phyloP scores from a whole-genome alignment of 768 basidiomycete genomes.

The Termitomyces sp. region DNA sequence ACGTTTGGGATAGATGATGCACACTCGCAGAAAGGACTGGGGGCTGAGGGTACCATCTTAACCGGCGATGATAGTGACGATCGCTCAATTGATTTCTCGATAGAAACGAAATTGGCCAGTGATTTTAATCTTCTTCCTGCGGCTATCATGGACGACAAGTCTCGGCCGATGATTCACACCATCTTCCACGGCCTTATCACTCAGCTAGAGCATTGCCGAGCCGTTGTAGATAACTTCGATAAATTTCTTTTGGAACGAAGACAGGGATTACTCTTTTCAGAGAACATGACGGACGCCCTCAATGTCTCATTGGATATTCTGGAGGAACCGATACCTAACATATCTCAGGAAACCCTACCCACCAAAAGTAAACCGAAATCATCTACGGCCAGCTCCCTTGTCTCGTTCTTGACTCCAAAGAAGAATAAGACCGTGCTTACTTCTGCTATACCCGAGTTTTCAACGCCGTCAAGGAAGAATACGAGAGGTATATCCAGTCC shows the following conservation, averaged over 20 bases:
- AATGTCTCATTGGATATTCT: slow-evolving; percentile 64
- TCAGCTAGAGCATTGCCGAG: slow-evolving; percentile 79
- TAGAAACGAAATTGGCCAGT: slow-evolving; percentile 60
- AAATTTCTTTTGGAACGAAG: slow-evolving; percentile 79
- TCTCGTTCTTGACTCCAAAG: slow-evolving; percentile 77
- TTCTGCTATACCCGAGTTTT: slow-evolving; percentile 32
- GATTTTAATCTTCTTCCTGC: slow-evolving; percentile 60
- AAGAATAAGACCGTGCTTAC: slow-evolving; percentile 47
- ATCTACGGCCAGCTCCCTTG: slow-evolving; percentile 54
- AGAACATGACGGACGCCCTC: slow-evolving; percentile 88
- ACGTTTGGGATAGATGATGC: slow-evolving; percentile 55
- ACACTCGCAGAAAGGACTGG: slow-evolving; percentile 12
- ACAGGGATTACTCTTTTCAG: slow-evolving; percentile 85
- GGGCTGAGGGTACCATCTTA: slow-evolving; percentile 12
- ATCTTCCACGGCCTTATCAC: slow-evolving; percentile 77
- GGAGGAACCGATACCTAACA: slow-evolving; percentile 32
- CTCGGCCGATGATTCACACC: slow-evolving; percentile 75
- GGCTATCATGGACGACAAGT: slow-evolving; percentile 61
- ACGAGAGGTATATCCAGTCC: slow-evolving; percentile 62
- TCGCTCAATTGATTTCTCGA: slow-evolving; percentile 70
- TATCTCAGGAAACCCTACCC: slow-evolving; percentile 25
- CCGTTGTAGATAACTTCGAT: slow-evolving; percentile 75
- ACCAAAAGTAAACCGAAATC: slow-evolving; percentile 47
- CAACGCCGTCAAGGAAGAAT: slow-evolving; percentile 37
- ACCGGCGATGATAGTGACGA: slow-evolving; percentile 64